These are phyloP conservation scores for Tilletia caries DNA, from an alignment of 1,284 basidiomycete species.

Conservation along the genomic window DNA sequence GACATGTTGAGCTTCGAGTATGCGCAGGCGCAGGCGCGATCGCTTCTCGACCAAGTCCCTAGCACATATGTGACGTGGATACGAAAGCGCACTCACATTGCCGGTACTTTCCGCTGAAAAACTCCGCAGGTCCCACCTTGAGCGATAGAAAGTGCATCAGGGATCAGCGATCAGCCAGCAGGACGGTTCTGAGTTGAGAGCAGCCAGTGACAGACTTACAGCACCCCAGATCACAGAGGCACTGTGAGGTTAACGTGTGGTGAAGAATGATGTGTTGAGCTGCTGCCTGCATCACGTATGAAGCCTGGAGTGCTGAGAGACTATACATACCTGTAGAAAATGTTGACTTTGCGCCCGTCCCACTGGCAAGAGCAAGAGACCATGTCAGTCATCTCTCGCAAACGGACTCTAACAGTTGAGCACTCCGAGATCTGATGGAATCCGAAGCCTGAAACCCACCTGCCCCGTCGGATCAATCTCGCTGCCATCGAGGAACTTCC, in stretches of 20 bases:
- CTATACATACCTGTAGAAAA: slow-evolving; percentile 51
- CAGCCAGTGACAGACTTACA: slow-evolving; percentile 15
- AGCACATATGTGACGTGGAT: too few relatives aligned
- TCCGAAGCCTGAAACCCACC: neutral
- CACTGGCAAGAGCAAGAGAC: neutral
- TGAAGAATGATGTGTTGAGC: slow-evolving; percentile 42
- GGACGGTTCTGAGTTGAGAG: too few relatives aligned
- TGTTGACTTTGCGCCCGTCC: slow-evolving; percentile 7
- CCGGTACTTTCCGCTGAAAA: slow-evolving; percentile 58
- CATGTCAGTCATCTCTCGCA: neutral
- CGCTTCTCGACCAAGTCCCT: too few relatives aligned
- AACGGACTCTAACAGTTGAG: too few relatives aligned
- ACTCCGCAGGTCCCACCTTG: slow-evolving; percentile 54
- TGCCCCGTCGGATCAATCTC: neutral
- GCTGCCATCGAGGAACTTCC: slow-evolving; percentile 39
- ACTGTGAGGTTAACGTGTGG: neutral
- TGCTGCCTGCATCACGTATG: slow-evolving; percentile 39
- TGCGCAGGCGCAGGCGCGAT: too few relatives aligned
- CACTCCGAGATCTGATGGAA: too few relatives aligned
- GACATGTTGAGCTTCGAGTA: neutral
- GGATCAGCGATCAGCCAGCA: too few relatives aligned
- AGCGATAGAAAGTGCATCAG: too few relatives aligned
- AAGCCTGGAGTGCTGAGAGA: slow-evolving; percentile 58
- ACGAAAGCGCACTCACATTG: slow-evolving; percentile 28
- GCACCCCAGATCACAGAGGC: slow-evolving; percentile 59